Percentiles rank a stretch among this genome's conserved stretches.
Evolutionary conservation across 495 filamentous ascomycete genomes (phyloP).

Genomic region (Darksidea phi): DNA sequence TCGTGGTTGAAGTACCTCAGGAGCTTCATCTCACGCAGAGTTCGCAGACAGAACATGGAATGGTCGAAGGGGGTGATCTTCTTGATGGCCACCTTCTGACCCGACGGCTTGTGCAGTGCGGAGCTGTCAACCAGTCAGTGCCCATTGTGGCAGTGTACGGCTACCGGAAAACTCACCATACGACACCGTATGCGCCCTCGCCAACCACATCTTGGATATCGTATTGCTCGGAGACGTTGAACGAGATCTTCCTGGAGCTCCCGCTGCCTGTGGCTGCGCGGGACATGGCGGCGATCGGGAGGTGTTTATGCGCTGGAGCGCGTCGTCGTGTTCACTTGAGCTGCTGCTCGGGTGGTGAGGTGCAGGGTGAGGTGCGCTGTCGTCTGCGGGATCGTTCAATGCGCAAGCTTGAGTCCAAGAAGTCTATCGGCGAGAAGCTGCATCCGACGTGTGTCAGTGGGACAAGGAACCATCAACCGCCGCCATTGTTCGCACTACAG

Average conservation of each 20-base stretch:
- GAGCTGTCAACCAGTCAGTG: slow-evolving; percentile 59
- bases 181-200: slow-evolving; percentile 97
- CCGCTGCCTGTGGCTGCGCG: slow-evolving; percentile 36
- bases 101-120: slow-evolving; percentile 95
- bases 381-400: neutral
- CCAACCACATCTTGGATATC: slow-evolving; percentile 99
- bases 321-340: slow-evolving; percentile 4
- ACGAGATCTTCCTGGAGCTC: slow-evolving; percentile 91
- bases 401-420: neutral
- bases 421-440: slow-evolving; percentile 6
- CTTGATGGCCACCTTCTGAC: slow-evolving; percentile 99
- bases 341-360: slow-evolving; percentile 8
- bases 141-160: neutral
- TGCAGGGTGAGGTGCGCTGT: neutral
- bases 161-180: slow-evolving; percentile 68
- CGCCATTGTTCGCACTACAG: neutral
- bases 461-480: slow-evolving; percentile 7
- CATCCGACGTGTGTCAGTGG: slow-evolving; percentile 20
- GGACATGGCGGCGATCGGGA: slow-evolving; percentile 29
- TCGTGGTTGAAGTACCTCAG: slow-evolving; percentile 99
- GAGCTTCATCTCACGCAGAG: slow-evolving; percentile 98
- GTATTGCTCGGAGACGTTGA: slow-evolving; percentile 99
- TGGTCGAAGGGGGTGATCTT: slow-evolving; percentile 99
- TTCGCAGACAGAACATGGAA: slow-evolving; percentile 98
- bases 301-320: slow-evolving; percentile 24